Evolutionary conservation across 306 rosid genomes (phyloP).

Genomic region (Cyamopsis tetragonoloba): DNA sequence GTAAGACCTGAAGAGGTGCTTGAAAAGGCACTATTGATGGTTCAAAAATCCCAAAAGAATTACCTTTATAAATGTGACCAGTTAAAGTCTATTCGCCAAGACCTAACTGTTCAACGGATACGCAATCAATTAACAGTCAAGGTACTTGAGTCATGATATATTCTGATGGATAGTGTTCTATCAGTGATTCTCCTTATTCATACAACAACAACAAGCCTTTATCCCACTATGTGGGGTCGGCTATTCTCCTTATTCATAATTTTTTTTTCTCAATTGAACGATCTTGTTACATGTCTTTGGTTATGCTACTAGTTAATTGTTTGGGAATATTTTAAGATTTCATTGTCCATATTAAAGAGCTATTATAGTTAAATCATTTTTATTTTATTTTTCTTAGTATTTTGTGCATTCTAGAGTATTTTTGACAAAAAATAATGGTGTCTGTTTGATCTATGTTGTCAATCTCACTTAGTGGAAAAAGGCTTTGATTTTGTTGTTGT

Average conservation of each 20-base stretch:
- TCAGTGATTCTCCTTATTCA: background rate
- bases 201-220: too few species aligned
- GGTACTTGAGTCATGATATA: constrained; percentile 44
- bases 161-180: constrained; percentile 14
- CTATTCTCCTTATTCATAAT: background rate
- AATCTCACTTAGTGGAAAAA: background rate
- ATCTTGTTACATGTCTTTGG: constrained; percentile 39
- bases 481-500: constrained; percentile 1
- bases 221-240: too few species aligned
- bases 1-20: constrained; percentile 99
- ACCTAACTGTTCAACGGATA: constrained; percentile 92
- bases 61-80: constrained; percentile 94
- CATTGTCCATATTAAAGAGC: background rate
- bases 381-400: background rate
- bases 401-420: background rate
- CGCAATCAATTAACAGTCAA: constrained; percentile 83
- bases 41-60: constrained; percentile 82
- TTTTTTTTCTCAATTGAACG: constrained; percentile 45
- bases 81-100: constrained; percentile 97
- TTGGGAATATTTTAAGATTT: background rate
- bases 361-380: background rate
- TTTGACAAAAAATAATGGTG: background rate
- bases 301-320: background rate
- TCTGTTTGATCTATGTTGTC: background rate
- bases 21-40: constrained; percentile 82